Evolutionary conservation across 1,139 yeast genomes (phyloP), one percentile per base, ranked within the genome.

Genomic region (Lodderomyces orthopsilosis): DNA sequence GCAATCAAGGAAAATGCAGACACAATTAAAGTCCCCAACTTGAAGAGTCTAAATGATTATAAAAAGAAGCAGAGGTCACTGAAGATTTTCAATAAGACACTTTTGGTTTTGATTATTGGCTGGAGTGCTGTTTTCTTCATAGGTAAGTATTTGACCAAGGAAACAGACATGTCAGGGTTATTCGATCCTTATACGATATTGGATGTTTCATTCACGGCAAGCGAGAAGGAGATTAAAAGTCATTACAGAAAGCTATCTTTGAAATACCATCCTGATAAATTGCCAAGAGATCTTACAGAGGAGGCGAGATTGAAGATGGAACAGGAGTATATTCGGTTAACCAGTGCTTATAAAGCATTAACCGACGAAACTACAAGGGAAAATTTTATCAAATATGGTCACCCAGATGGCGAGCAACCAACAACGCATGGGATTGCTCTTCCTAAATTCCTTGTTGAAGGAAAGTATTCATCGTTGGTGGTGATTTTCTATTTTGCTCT

Each of bases 401-500:
- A 94, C 61, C 99, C 99, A 6, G 98, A 94, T 66, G 98, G 98
- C 34, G 96, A 95, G 40, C 96, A 89, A 63, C 88, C 88, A 38
- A 75, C 86, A n/a, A 71, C 85, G n/a, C 97, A 89, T 61, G 98
- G 98, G 46, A 90, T 94, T 63, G 99, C 98, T 0, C 69, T 94
- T 53, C 99, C 99, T 34, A 84, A 85, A 61, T 89, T 89, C 65
- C 74, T 94, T 54, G 89, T 94, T 35, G 96, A 89, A 53, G 93
- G 95, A 27, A 75, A 81, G 47, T 85, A 85, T 35, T 84, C 95
- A 5, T 79, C 85, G 2, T 56, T 85, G 36, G 74, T 87, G 53
- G 79, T 85, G 21, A 63, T 79, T 6, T 53, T 75, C 4, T 94
- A 94, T 63, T 81, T 89, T 43, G 52, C 80, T 9, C 65, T 88